phyloP scores from a whole-genome alignment of 441 rosid genomes.

The Theobroma grandiflorum region DNA sequence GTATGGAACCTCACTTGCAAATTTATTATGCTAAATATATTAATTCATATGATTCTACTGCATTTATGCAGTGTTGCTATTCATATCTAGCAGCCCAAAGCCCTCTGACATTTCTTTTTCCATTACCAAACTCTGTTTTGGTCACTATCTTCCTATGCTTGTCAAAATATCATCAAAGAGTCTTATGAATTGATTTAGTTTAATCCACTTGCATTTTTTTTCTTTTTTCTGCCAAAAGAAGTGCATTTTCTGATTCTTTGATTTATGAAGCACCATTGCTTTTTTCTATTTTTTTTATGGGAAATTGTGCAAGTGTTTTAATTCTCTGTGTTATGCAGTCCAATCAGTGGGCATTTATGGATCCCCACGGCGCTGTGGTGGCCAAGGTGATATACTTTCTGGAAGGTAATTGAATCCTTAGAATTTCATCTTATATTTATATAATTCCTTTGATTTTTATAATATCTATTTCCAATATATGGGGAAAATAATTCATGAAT shows the following conservation, averaged over 20 bases:
- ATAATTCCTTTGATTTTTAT: background rate
- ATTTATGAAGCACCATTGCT: slow-evolving; percentile 3
- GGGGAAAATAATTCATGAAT: background rate
- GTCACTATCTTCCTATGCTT: background rate
- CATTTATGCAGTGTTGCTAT: background rate
- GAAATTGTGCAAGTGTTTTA: slow-evolving; percentile 6
- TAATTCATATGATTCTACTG: background rate
- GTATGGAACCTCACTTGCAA: slow-evolving; percentile 42
- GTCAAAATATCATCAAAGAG: background rate
- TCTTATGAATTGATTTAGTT: background rate
- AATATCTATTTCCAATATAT: background rate
- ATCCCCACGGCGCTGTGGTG: slow-evolving; percentile 94
- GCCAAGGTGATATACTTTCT: slow-evolving; percentile 96
- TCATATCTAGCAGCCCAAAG: background rate
- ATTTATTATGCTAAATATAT: background rate
- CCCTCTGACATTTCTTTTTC: background rate
- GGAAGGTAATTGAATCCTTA: slow-evolving; percentile 65
- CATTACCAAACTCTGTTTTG: background rate
- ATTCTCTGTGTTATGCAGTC: slow-evolving; percentile 51
- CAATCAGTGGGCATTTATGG: slow-evolving; percentile 83
- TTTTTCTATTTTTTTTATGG: background rate
- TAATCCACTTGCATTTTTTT: background rate
- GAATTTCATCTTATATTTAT: background rate
- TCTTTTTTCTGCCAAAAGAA: background rate
- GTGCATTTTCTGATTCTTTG: background rate